These are phyloP conservation scores for Aspergillus sp. DNA, from an alignment of 2,329 filamentous ascomycete genomes.

Conservation along the genomic window DNA sequence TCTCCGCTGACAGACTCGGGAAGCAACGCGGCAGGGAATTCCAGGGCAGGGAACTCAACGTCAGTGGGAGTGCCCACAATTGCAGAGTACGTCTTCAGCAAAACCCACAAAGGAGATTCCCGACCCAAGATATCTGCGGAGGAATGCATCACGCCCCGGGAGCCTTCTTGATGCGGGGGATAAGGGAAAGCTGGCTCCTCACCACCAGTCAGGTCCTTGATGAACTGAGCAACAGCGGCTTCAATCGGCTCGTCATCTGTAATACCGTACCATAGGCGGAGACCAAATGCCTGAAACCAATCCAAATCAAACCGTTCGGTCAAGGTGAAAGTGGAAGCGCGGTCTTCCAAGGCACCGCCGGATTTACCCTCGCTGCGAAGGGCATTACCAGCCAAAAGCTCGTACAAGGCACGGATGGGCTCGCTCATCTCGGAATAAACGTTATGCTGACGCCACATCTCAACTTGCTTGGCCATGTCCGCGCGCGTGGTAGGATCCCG, in stretches of 20 bases:
- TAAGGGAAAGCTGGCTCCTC: slow-evolving; percentile 67
- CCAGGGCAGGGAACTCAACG: slow-evolving; percentile 35
- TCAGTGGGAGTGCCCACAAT: slow-evolving; percentile 26
- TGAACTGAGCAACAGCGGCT: slow-evolving; percentile 70
- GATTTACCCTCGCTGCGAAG: slow-evolving; percentile 73
- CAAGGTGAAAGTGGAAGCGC: slow-evolving; percentile 75
- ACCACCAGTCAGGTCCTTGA: slow-evolving; percentile 69
- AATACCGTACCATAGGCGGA: slow-evolving; percentile 86
- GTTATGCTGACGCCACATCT: slow-evolving; percentile 79
- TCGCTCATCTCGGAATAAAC: slow-evolving; percentile 85
- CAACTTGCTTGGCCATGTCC: slow-evolving; percentile 76
- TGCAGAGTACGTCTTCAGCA: slow-evolving; percentile 75
- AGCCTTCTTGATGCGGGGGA: slow-evolving; percentile 68
- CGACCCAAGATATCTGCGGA: slow-evolving; percentile 54
- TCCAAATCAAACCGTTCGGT: slow-evolving; percentile 80
- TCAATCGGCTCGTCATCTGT: slow-evolving; percentile 67
- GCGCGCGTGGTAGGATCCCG: slow-evolving; percentile 66
- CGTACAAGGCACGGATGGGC: slow-evolving; percentile 81
- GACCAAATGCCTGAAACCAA: slow-evolving; percentile 90
- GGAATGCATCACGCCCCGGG: slow-evolving; percentile 59
- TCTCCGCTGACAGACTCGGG: slow-evolving; percentile 76
- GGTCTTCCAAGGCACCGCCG: slow-evolving; percentile 74
- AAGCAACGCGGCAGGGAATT: slow-evolving; percentile 68
- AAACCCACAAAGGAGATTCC: slow-evolving; percentile 81
- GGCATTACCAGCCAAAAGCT: slow-evolving; percentile 85